Percentiles rank a stretch among this genome's conserved stretches.
Conservation (phyloP, 306 rosid genomes). For the Lathyrus sativus region DNA sequence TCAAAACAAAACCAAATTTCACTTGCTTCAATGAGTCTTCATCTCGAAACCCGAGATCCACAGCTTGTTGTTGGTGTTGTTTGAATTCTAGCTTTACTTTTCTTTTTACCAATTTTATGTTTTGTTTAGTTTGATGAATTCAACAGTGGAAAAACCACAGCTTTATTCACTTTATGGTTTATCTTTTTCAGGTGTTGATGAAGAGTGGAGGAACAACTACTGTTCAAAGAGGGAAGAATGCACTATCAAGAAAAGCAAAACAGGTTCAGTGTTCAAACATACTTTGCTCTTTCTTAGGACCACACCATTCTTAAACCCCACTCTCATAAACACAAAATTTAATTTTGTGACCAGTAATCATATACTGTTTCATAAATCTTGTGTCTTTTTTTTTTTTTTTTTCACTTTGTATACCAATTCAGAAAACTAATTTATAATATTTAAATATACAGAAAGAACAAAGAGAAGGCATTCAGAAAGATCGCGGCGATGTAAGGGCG, state of each 20-base stretch:
- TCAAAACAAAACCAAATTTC: constrained; percentile 21
- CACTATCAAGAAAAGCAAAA: constrained; percentile 85
- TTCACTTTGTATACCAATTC: neutral
- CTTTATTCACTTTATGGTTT: constrained; percentile 66
- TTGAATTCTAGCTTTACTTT: constrained; percentile 18
- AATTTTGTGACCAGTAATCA: constrained; percentile 32
- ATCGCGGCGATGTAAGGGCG: constrained; percentile 66
- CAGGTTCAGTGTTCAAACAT: constrained; percentile 83
- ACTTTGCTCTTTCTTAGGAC: constrained; percentile 61
- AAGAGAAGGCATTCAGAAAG: constrained; percentile 72
- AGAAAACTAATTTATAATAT: constrained; percentile 12
- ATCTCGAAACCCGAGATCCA: constrained; percentile 57
- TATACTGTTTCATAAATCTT: constrained; percentile 38
- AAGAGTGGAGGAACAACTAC: constrained; percentile 80
- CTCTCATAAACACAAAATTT: constrained; percentile 40
- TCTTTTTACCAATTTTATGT: neutral
- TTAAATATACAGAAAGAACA: constrained; percentile 62
- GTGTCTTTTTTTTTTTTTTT: constrained; percentile 30
- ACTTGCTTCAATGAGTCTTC: constrained; percentile 38
- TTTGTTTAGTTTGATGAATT: constrained; percentile 47
- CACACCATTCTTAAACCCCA: constrained; percentile 56
- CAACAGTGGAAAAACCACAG: constrained; percentile 60
- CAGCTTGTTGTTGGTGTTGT: constrained; percentile 36
- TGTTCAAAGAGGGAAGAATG: constrained; percentile 77
- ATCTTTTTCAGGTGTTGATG: constrained; percentile 87